phyloP scores from a whole-genome alignment of 2,329 filamentous ascomycete species.

The Epichloe scottii region DNA sequence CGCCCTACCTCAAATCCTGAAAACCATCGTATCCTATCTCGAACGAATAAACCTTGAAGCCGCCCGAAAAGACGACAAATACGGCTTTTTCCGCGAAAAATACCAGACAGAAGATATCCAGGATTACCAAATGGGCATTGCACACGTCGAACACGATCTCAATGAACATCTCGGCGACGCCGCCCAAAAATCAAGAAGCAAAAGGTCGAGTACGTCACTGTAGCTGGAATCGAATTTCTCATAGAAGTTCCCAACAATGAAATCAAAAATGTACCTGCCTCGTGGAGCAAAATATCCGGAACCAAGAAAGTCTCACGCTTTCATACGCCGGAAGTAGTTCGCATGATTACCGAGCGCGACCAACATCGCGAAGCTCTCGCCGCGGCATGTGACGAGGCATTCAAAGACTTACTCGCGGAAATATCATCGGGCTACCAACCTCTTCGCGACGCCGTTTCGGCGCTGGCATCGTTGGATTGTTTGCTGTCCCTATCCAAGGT shows the following conservation, averaged over 20 bases:
- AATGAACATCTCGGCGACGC: constrained; percentile 62
- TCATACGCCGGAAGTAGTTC: constrained; percentile 82
- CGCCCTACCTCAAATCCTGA: constrained; percentile 62
- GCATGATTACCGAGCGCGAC: constrained; percentile 74
- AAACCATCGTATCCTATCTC: constrained; percentile 61
- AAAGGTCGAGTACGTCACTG: constrained; percentile 63
- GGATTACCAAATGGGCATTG: constrained; percentile 81
- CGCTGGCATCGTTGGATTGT: constrained; percentile 79
- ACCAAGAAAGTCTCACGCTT: constrained; percentile 89
- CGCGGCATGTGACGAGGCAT: constrained; percentile 81
- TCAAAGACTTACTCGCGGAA: constrained; percentile 54
- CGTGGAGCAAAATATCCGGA: constrained; percentile 88
- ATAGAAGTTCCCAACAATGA: constrained; percentile 79
- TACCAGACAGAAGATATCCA: constrained; percentile 82
- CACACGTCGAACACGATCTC: constrained; percentile 81
- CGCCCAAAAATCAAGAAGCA: constrained; percentile 58
- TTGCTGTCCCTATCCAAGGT: constrained; percentile 76
- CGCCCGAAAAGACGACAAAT: constrained; percentile 81
- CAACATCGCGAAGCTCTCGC: constrained; percentile 90
- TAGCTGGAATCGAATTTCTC: constrained; percentile 85
- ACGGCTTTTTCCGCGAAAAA: constrained; percentile 78
- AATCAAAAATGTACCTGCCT: constrained; percentile 79
- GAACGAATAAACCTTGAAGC: constrained; percentile 77
- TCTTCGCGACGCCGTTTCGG: constrained; percentile 76
- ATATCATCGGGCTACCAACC: constrained; percentile 79